Evolutionary conservation across 257 asterid genomes (phyloP).

Genomic region (Solanum virginianum): DNA sequence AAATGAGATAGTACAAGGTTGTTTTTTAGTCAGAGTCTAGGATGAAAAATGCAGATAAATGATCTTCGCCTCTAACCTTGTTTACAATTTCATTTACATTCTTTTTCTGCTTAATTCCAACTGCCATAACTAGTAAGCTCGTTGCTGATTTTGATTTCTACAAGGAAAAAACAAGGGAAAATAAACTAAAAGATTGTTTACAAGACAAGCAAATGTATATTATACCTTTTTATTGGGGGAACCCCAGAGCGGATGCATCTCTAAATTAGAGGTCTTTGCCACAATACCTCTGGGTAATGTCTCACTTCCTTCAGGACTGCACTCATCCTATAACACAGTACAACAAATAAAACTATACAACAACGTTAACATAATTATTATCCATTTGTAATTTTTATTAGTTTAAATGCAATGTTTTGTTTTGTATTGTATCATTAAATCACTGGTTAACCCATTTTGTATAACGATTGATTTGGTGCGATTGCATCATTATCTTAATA

Average conservation of each 20-base stretch:
- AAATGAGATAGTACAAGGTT: background rate
- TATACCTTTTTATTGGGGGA: conserved; percentile 32
- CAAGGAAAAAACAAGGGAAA: background rate
- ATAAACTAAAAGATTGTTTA: background rate
- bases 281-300: conserved; percentile 56
- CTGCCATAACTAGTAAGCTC: conserved; percentile 71
- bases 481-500: too few relatives aligned
- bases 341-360: background rate
- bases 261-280: conserved; percentile 40
- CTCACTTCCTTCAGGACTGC: conserved; percentile 53
- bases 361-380: too few relatives aligned
- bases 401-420: too few relatives aligned
- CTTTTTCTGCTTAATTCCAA: conserved; percentile 56
- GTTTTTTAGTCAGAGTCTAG: background rate
- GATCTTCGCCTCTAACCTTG: conserved; percentile 27
- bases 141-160: conserved; percentile 32
- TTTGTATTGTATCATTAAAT: too few relatives aligned
- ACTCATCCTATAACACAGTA: conserved; percentile 21
- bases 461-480: too few relatives aligned
- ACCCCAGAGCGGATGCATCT: conserved; percentile 54
- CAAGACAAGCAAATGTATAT: background rate
- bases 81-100: conserved; percentile 48
- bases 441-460: too few relatives aligned
- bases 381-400: too few relatives aligned
- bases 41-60: background rate